Conservation (phyloP, 139 green algal genomes). For the Pseudopediastrum boryanum region DNA sequence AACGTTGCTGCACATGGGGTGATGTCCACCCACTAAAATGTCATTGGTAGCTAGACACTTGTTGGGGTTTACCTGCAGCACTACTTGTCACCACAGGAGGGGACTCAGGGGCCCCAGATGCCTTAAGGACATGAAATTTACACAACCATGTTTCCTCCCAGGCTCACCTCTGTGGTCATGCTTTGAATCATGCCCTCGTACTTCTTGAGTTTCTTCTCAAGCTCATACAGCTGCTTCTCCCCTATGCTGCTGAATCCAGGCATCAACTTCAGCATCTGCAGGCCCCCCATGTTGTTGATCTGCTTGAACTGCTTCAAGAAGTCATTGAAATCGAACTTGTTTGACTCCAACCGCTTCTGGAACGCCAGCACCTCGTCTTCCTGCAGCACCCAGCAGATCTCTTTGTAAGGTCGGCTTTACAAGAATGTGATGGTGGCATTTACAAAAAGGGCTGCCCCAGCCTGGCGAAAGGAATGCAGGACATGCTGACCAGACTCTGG, state of each 20-base stretch:
- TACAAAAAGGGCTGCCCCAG: too few relatives aligned
- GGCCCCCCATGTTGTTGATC: constrained; percentile 92
- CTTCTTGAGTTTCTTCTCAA: constrained; percentile 78
- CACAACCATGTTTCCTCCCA: too few relatives aligned
- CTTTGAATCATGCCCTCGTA: constrained; percentile 87
- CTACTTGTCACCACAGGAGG: too few relatives aligned
- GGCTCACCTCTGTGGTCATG: constrained; percentile 77
- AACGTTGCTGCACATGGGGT: too few relatives aligned
- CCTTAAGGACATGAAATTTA: too few relatives aligned
- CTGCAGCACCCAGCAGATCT: constrained; percentile 38
- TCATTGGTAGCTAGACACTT: neutral
- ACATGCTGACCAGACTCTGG: too few relatives aligned
- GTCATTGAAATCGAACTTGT: constrained; percentile 99
- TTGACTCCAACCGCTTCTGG: constrained; percentile 79
- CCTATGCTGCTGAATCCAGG: constrained; percentile 86
- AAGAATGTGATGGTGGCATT: neutral
- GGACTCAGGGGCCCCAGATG: too few relatives aligned
- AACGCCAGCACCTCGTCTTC: constrained; percentile 82
- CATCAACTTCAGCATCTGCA: constrained; percentile 95
- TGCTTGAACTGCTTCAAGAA: constrained; percentile 95
- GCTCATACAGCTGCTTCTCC: constrained; percentile 89
- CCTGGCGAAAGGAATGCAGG: too few relatives aligned
- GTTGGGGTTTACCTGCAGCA: too few relatives aligned
- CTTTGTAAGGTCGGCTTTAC: neutral
- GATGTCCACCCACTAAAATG: neutral